Evolutionary conservation across 352 stramenopile genomes (phyloP).

Genomic region (Pythium utonaiense): DNA sequence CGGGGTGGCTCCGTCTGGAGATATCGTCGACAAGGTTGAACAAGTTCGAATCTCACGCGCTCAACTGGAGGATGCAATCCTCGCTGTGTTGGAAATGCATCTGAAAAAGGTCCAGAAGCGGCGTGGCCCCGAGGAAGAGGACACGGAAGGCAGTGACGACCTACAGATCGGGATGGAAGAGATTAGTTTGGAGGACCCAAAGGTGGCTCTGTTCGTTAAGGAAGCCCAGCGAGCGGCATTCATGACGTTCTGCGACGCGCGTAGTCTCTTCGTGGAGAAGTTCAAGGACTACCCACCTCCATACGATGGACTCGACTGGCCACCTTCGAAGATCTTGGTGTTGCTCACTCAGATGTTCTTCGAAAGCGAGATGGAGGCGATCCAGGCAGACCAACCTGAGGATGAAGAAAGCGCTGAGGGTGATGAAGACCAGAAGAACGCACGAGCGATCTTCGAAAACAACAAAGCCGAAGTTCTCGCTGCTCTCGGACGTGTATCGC

Average conservation of each 20-base stretch:
- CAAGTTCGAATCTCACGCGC: slow-evolving; percentile 33
- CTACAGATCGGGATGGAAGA: slow-evolving; percentile 56
- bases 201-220: slow-evolving; percentile 49
- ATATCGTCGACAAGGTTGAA: slow-evolving; percentile 32
- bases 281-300: slow-evolving; percentile 57
- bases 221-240: slow-evolving; percentile 66
- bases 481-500: slow-evolving; percentile 61
- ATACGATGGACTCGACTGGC: slow-evolving; percentile 64
- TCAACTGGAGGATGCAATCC: slow-evolving; percentile 54
- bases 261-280: slow-evolving; percentile 83
- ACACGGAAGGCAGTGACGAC: slow-evolving; percentile 32
- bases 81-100: slow-evolving; percentile 75
- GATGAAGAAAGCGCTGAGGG: slow-evolving; percentile 31
- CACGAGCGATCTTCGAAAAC: slow-evolving; percentile 26
- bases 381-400: slow-evolving; percentile 40
- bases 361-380: slow-evolving; percentile 61
- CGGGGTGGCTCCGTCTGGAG: not conserved
- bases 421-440: slow-evolving; percentile 26
- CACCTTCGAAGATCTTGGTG: slow-evolving; percentile 60
- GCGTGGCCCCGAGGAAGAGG: slow-evolving; percentile 9
- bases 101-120: slow-evolving; percentile 35
- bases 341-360: slow-evolving; percentile 82
- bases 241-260: slow-evolving; percentile 71
- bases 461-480: slow-evolving; percentile 65
- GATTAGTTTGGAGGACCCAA: slow-evolving; percentile 57